These are phyloP conservation scores for Paraphoma sp. DNA, from an alignment of 2,329 filamentous ascomycete genomes.

Conservation along the genomic window DNA sequence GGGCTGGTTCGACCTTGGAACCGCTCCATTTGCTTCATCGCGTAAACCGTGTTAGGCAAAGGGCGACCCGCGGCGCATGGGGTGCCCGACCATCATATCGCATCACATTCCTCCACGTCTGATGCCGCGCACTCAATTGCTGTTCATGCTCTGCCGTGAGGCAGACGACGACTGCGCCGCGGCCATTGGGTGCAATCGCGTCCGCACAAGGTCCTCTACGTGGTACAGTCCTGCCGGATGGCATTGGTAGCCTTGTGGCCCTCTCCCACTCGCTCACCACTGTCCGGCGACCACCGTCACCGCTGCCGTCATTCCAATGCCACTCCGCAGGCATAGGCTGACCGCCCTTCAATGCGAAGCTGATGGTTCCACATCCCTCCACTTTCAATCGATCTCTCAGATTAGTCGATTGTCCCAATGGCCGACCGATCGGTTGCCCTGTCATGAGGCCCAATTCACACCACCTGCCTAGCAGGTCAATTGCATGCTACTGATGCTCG, in stretches of 20 bases:
- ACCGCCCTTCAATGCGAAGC: constrained; percentile 28
- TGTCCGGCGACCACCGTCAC: constrained; percentile 21
- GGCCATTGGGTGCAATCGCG: constrained; percentile 28
- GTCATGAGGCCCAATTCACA: constrained; percentile 25
- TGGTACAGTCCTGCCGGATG: constrained; percentile 20
- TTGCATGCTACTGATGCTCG: constrained; percentile 11
- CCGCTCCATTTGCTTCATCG: constrained; percentile 3
- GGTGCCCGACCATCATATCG: constrained; percentile 16
- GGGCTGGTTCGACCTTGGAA: constrained; percentile 17
- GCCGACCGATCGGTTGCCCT: constrained; percentile 12
- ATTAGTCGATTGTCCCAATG: neutral
- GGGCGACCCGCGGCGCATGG: constrained; percentile 9
- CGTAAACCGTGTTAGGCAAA: constrained; percentile 17
- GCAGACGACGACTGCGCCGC: constrained; percentile 12
- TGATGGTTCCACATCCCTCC: constrained; percentile 34
- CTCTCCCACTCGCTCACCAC: constrained; percentile 4
- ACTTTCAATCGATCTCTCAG: constrained; percentile 7
- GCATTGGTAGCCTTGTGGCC: constrained; percentile 11
- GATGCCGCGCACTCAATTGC: constrained; percentile 21
- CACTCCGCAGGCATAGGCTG: constrained; percentile 19
- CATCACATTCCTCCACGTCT: constrained; percentile 16
- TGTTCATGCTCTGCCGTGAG: constrained; percentile 10
- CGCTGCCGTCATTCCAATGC: constrained; percentile 26
- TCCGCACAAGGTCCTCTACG: constrained; percentile 17
- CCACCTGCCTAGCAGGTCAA: constrained; percentile 21